phyloP scores from a whole-genome alignment of 148 eudicot genomes.

The Simmondsia chinensis region DNA sequence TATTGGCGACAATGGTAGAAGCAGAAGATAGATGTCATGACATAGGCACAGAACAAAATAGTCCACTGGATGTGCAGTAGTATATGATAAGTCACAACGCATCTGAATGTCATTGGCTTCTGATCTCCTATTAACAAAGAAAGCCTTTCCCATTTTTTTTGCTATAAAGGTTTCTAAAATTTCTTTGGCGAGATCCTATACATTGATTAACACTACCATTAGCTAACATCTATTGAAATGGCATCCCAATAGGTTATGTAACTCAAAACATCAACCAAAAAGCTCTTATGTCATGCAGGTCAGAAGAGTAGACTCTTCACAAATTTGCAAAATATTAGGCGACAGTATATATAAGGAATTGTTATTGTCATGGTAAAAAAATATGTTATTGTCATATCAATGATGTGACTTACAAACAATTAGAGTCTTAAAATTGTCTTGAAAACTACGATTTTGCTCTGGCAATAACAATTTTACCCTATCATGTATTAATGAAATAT shows the following conservation, averaged over 20 bases:
- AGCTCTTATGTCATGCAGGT: neutral
- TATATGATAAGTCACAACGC: neutral
- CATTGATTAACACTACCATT: constrained; percentile 3
- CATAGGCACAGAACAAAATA: too few species aligned
- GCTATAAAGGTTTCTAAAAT: constrained; percentile 69
- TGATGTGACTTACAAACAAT: too few species aligned
- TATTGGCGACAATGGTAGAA: too few species aligned
- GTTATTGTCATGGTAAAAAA: too few species aligned
- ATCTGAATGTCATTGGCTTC: constrained; percentile 99
- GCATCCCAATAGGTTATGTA: neutral
- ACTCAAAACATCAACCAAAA: neutral
- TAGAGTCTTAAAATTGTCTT: too few species aligned
- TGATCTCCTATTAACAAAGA: constrained; percentile 93
- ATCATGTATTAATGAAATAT: too few species aligned
- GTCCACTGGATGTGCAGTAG: too few species aligned
- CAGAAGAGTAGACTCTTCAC: neutral
- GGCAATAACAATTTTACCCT: too few species aligned
- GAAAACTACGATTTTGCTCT: too few species aligned
- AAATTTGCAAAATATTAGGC: neutral
- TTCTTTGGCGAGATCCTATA: constrained; percentile 92
- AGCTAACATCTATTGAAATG: neutral
- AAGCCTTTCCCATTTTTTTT: constrained; percentile 71
- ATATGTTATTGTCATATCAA: too few species aligned
- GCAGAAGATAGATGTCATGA: too few species aligned
- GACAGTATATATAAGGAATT: too few species aligned